phyloP scores from a whole-genome alignment of 78 protist species.

The Carpediemonas membranifera region DNA sequence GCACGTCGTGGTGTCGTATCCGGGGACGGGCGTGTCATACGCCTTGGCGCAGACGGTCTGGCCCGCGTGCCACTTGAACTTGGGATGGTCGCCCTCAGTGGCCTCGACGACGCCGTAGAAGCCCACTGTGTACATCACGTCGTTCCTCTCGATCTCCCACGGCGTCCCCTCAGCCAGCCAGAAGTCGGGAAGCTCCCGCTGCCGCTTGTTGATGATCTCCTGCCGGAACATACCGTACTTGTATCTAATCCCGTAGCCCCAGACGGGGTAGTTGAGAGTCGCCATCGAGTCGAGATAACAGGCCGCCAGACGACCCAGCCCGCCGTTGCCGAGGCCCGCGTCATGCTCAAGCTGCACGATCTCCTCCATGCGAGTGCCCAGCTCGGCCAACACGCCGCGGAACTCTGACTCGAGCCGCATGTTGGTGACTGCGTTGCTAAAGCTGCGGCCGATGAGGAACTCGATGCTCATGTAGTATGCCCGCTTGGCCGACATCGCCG shows the following conservation, averaged over 20 bases:
- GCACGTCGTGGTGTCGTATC: slow-evolving; percentile 66
- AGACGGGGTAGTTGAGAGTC: slow-evolving; percentile 69
- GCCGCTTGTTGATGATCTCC: slow-evolving; percentile 63
- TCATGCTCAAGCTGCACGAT: slow-evolving; percentile 54
- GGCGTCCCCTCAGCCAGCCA: slow-evolving; percentile 66
- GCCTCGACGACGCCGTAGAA: slow-evolving; percentile 44
- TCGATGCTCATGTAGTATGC: slow-evolving; percentile 80
- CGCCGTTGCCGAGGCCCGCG: slow-evolving; percentile 94
- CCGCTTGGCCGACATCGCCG: slow-evolving; percentile 51
- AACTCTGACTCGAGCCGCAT: slow-evolving; percentile 50
- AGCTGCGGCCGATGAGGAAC: slow-evolving; percentile 70
- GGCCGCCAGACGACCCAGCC: slow-evolving; percentile 87
- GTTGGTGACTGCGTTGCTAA: slow-evolving; percentile 58
- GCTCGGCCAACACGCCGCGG: slow-evolving; percentile 31
- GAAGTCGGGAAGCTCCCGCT: slow-evolving; percentile 69
- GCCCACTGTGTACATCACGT: slow-evolving; percentile 50
- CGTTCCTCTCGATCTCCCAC: slow-evolving; percentile 71
- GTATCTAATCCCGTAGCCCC: slow-evolving; percentile 73
- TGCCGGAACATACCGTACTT: slow-evolving; percentile 87
- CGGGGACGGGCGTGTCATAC: slow-evolving; percentile 69
- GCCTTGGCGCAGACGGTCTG: slow-evolving; percentile 57
- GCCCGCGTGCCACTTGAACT: slow-evolving; percentile 56
- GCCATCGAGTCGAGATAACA: slow-evolving; percentile 85
- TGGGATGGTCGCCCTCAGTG: neutral
- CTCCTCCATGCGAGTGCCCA: slow-evolving; percentile 21